phyloP scores from a whole-genome alignment of 2,329 filamentous ascomycete species.

The Madurella mycetomatis region DNA sequence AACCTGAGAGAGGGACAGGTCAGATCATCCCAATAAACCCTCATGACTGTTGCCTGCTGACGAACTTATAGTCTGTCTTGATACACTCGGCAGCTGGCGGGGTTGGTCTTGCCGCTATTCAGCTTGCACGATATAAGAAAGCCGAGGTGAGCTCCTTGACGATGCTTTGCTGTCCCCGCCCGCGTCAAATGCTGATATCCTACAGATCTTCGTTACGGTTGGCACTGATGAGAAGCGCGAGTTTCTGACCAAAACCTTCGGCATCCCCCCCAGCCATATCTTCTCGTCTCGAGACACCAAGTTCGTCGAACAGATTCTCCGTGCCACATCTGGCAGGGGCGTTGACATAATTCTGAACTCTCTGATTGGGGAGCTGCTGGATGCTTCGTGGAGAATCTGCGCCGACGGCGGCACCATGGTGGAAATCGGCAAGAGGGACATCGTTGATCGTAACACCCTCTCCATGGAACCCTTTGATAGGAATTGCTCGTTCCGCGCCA shows the following conservation, averaged over 20 bases:
- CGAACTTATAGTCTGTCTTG: constrained; percentile 21
- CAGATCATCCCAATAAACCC: too few species aligned
- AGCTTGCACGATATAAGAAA: constrained; percentile 19
- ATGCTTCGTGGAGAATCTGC: constrained; percentile 30
- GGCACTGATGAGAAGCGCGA: constrained; percentile 28
- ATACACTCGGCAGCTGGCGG: constrained; percentile 28
- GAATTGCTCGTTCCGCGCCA: constrained; percentile 19
- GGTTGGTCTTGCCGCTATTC: constrained; percentile 24
- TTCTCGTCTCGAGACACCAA: constrained; percentile 29
- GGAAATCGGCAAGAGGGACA: constrained; percentile 26
- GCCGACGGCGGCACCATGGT: constrained; percentile 32
- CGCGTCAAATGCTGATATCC: too few species aligned
- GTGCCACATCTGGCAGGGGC: constrained; percentile 27
- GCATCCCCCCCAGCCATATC: constrained; percentile 31
- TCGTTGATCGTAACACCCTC: constrained; percentile 20
- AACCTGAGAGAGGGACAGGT: constrained; percentile 24
- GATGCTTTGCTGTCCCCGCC: too few species aligned
- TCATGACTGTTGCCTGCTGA: too few species aligned
- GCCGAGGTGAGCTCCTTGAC: constrained; percentile 11
- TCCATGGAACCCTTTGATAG: constrained; percentile 22
- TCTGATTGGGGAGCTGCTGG: constrained; percentile 26
- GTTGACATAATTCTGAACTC: constrained; percentile 31
- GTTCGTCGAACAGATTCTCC: constrained; percentile 28
- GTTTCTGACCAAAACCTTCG: constrained; percentile 27
- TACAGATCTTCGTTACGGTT: constrained; percentile 31